Evolutionary conservation across 1,284 basidiomycete genomes (phyloP).

Genomic region (Sporisorium exsertum): DNA sequence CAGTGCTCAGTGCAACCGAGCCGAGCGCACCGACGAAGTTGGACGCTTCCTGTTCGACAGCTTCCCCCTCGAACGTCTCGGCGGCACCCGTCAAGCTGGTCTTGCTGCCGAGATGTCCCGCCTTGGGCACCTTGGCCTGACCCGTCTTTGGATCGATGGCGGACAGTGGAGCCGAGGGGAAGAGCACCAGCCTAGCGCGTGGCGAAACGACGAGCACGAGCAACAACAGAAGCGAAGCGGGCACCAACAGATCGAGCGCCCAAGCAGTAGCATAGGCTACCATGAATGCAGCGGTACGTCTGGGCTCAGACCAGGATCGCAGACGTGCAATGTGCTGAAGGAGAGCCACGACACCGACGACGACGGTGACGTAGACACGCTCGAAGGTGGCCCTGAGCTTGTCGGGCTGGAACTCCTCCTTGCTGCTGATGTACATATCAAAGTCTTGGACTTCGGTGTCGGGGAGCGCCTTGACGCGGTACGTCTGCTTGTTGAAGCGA

Average conservation of each 20-base stretch:
- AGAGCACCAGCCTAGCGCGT: slow-evolving; percentile 71
- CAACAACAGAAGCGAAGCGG: slow-evolving; percentile 66
- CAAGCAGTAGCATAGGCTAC: slow-evolving; percentile 47
- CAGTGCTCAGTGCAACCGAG: slow-evolving; percentile 70
- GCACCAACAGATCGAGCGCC: slow-evolving; percentile 38
- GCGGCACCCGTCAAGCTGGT: slow-evolving; percentile 57
- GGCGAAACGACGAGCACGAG: slow-evolving; percentile 72
- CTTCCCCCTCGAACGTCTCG: slow-evolving; percentile 71
- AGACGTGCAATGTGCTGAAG: slow-evolving; percentile 73
- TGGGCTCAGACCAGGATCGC: slow-evolving; percentile 73
- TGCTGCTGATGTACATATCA: slow-evolving; percentile 71
- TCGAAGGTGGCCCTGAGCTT: slow-evolving; percentile 74
- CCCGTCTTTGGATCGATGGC: slow-evolving; percentile 67
- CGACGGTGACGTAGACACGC: slow-evolving; percentile 73
- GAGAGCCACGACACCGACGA: slow-evolving; percentile 71
- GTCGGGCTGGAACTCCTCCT: slow-evolving; percentile 73
- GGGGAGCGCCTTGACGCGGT: slow-evolving; percentile 69
- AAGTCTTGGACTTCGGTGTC: slow-evolving; percentile 62
- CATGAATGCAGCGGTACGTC: slow-evolving; percentile 71
- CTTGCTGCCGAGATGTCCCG: slow-evolving; percentile 63
- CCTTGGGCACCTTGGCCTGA: slow-evolving; percentile 60
- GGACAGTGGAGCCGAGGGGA: slow-evolving; percentile 73
- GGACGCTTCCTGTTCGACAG: slow-evolving; percentile 71
- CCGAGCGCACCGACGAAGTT: slow-evolving; percentile 71
- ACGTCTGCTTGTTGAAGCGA: slow-evolving; percentile 72